Conservation (phyloP, 768 basidiomycete genomes). For the Russula lepida region DNA sequence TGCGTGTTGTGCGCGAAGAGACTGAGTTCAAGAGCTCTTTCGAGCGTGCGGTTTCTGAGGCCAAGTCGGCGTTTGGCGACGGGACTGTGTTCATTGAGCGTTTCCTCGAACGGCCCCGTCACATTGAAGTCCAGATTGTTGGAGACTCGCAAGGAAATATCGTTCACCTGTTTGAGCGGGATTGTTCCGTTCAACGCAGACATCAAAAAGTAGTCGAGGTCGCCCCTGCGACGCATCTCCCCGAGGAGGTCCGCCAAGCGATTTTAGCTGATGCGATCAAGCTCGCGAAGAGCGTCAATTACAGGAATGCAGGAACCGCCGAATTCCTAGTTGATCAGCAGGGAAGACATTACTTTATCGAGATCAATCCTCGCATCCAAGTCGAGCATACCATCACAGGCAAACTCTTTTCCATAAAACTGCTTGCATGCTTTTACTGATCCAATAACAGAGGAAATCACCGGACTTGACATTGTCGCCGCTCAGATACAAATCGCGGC, state of each 20-base stretch:
- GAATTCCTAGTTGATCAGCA: conserved; percentile 98
- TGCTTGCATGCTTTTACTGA: conserved; percentile 1
- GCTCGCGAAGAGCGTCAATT: conserved; percentile 86
- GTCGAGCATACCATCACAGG: conserved; percentile 99
- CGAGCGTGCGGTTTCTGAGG: conserved; percentile 88
- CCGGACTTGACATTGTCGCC: conserved; percentile 97
- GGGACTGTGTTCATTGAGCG: conserved; percentile 99
- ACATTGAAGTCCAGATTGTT: conserved; percentile 95
- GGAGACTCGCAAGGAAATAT: conserved; percentile 90
- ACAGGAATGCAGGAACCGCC: conserved; percentile 95
- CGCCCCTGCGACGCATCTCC: conserved; percentile 90
- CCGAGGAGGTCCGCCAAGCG: conserved; percentile 82
- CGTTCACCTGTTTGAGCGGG: conserved; percentile 97
- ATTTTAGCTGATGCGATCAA: conserved; percentile 90
- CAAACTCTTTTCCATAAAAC: conserved; percentile 28
- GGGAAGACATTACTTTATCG: conserved; percentile 97
- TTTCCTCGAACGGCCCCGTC: conserved; percentile 91
- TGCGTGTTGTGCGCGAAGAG: conserved; percentile 96
- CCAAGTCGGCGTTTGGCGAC: conserved; percentile 94
- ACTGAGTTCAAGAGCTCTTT: conserved; percentile 85
- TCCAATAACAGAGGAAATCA: conserved; percentile 79
- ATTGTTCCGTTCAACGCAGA: conserved; percentile 95
- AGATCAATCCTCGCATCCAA: conserved; percentile 99
- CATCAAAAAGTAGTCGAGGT: conserved; percentile 99
- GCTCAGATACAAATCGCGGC: conserved; percentile 99